Evolutionary conservation across 306 rosid species (phyloP).

Genomic region (Cercis canadensis): DNA sequence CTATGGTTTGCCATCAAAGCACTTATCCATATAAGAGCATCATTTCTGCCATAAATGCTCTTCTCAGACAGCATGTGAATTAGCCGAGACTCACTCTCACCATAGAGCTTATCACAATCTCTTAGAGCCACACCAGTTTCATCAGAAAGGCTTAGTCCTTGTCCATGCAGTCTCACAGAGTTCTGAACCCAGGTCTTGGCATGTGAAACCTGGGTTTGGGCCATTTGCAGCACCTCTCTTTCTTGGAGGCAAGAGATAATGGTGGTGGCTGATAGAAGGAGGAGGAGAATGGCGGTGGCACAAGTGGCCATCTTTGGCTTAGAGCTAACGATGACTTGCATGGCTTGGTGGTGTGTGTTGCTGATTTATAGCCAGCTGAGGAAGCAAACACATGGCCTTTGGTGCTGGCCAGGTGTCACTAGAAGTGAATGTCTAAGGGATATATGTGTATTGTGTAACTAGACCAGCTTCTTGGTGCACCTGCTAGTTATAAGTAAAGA

Average conservation of each 20-base stretch:
- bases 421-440: too few relatives aligned
- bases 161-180: constrained; percentile 24
- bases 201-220: constrained; percentile 39
- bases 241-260: constrained; percentile 42
- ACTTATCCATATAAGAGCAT: constrained; percentile 62
- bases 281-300: constrained; percentile 39
- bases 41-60: constrained; percentile 36
- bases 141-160: not conserved
- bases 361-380: constrained; percentile 50
- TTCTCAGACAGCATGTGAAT: constrained; percentile 34
- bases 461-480: too few relatives aligned
- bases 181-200: constrained; percentile 48
- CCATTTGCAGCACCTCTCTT: constrained; percentile 41
- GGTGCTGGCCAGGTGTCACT: constrained; percentile 50
- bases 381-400: constrained; percentile 49
- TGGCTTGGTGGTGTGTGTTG: constrained; percentile 39
- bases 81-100: constrained; percentile 57
- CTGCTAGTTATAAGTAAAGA: too few relatives aligned
- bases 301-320: constrained; percentile 44
- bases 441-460: too few relatives aligned
- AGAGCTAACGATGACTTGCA: constrained; percentile 34
- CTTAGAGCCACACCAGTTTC: constrained; percentile 36
- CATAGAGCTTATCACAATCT: constrained; percentile 67
- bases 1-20: constrained; percentile 59
- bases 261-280: constrained; percentile 31